A percentile compares a stretch with the other conserved stretches of the same genome.
phyloP scores from a whole-genome alignment of 148 eudicot species.

The Beta vulgaris region DNA sequence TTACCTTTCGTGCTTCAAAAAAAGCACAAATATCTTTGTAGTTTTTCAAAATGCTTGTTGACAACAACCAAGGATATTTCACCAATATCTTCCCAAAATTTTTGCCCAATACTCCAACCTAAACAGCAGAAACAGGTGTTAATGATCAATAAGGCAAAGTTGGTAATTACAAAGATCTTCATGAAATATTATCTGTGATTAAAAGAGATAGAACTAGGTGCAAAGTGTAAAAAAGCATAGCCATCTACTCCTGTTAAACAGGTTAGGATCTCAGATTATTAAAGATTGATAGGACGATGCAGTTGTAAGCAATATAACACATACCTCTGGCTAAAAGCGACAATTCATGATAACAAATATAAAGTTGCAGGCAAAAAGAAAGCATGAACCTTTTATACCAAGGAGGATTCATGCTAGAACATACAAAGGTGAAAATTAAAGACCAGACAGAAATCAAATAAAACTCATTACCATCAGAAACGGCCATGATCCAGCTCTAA shows the following conservation, averaged over 20 bases:
- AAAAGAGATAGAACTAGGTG: neutral
- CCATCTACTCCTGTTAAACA: too few relatives aligned
- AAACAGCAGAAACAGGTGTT: slow-evolving; percentile 16
- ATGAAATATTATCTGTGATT: neutral
- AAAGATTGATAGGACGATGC: neutral
- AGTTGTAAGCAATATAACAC: too few relatives aligned
- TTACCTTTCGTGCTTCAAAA: slow-evolving; percentile 66
- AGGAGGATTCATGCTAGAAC: neutral
- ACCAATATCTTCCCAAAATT: slow-evolving; percentile 53
- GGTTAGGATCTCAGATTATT: neutral
- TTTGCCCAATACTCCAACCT: slow-evolving; percentile 47
- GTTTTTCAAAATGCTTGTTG: slow-evolving; percentile 56
- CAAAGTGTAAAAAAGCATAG: neutral
- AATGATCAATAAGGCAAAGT: neutral
- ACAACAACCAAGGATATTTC: slow-evolving; percentile 91
- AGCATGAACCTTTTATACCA: neutral
- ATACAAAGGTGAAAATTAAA: neutral
- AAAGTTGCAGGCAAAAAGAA: neutral
- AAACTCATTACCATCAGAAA: slow-evolving; percentile 51
- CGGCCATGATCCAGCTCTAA: slow-evolving; percentile 44
- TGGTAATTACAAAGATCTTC: neutral
- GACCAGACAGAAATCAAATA: neutral
- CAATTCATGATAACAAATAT: neutral
- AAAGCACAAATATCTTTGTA: slow-evolving; percentile 43
- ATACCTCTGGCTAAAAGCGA: neutral